Percentiles rank a stretch among this genome's conserved stretches.
Conservation (phyloP, 2,329 filamentous ascomycete species). For the Pseudogymnoascus sp. region DNA sequence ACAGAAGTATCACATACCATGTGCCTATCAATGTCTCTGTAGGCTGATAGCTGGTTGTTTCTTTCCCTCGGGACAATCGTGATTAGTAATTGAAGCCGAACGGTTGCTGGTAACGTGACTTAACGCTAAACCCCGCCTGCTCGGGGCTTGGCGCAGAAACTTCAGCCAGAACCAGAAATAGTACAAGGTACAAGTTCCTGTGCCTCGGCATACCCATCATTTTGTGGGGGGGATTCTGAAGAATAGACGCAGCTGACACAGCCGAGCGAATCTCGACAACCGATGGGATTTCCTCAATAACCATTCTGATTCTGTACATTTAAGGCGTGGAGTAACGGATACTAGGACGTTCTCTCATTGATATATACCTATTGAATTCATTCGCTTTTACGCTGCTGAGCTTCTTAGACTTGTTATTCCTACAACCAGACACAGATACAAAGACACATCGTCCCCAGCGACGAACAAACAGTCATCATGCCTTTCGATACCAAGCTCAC, state of each 20-base stretch:
- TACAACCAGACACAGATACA: background rate
- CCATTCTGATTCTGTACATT: background rate
- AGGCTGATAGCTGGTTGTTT: no score
- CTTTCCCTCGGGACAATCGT: background rate
- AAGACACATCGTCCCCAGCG: conserved; percentile 33
- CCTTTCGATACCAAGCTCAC: conserved; percentile 34
- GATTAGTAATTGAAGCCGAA: conserved; percentile 32
- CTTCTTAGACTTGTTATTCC: background rate
- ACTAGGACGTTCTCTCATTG: background rate
- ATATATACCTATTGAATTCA: background rate
- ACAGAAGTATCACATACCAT: background rate
- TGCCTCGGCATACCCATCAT: conserved; percentile 4
- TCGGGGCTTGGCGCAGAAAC: background rate
- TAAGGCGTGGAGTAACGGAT: background rate
- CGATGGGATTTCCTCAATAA: background rate
- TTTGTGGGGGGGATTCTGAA: background rate
- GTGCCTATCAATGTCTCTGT: no score
- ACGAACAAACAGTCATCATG: conserved; percentile 43
- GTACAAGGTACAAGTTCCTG: background rate
- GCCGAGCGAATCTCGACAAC: background rate
- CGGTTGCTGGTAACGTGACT: conserved; percentile 28
- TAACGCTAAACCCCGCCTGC: background rate
- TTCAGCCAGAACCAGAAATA: background rate
- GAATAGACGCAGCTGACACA: conserved; percentile 1
- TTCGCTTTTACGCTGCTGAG: background rate